Evolutionary conservation across 805 yeast genomes (phyloP).

Genomic region (Lachancea sp.): DNA sequence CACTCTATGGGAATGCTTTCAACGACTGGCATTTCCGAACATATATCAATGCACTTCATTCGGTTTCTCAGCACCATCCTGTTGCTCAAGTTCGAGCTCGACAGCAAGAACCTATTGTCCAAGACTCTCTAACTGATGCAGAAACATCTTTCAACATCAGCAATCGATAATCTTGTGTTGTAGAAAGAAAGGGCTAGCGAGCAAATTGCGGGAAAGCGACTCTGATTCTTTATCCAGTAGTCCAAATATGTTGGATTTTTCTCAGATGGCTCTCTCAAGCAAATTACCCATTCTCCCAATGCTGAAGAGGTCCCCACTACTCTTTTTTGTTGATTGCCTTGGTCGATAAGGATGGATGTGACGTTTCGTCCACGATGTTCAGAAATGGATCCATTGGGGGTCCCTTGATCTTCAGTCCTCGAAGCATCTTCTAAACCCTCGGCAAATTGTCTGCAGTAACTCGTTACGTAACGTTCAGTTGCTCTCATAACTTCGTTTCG

Average conservation of each 20-base stretch:
- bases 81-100: neutral
- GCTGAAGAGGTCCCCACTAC: neutral
- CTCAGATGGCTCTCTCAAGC: neutral
- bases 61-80: too few relatives aligned
- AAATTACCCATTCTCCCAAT: neutral
- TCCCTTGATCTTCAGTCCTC: too few relatives aligned
- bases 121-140: neutral
- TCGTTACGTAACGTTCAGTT: neutral
- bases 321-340: neutral
- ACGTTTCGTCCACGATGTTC: too few relatives aligned
- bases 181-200: neutral
- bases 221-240: neutral
- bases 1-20: too few relatives aligned
- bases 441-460: neutral
- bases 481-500: too few relatives aligned
- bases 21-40: too few relatives aligned
- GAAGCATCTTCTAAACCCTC: neutral
- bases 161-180: neutral
- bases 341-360: too few relatives aligned
- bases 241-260: neutral
- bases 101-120: neutral
- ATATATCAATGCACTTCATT: too few relatives aligned
- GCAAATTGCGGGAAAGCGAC: neutral
- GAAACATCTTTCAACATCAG: neutral
- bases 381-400: too few relatives aligned